A percentile compares a stretch with the other conserved stretches of the same genome.
These are phyloP conservation scores for Hericium alpestre DNA, from an alignment of 768 basidiomycete genomes.

Conservation along the genomic window DNA sequence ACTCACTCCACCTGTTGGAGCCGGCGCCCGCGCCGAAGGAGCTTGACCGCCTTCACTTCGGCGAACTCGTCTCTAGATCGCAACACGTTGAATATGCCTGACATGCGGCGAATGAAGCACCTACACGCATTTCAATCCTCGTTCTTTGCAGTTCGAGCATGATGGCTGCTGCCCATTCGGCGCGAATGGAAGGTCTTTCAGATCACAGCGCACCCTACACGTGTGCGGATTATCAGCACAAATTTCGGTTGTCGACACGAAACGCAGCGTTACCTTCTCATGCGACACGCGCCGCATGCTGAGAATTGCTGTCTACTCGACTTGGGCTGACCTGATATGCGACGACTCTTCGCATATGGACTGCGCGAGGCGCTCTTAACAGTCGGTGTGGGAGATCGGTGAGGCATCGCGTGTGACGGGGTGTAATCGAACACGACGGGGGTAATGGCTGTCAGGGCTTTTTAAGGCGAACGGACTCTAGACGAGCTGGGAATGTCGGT, in stretches of 20 bases:
- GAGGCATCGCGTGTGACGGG: slow-evolving; percentile 9
- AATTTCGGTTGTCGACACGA: slow-evolving; percentile 3
- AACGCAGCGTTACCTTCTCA: slow-evolving; percentile 50
- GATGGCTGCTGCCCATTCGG: slow-evolving; percentile 32
- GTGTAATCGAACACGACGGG: neutral
- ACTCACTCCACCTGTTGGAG: slow-evolving; percentile 79
- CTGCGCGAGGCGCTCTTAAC: slow-evolving; percentile 17
- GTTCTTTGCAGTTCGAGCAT: slow-evolving; percentile 86
- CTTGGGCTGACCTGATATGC: slow-evolving; percentile 41
- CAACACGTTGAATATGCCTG: slow-evolving; percentile 5
- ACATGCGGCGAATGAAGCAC: slow-evolving; percentile 23
- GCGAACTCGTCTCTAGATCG: slow-evolving; percentile 75
- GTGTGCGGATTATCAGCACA: neutral
- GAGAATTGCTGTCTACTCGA: slow-evolving; percentile 78
- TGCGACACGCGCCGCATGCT: slow-evolving; percentile 90
- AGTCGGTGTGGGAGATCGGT: slow-evolving; percentile 17
- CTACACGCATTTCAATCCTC: slow-evolving; percentile 88
- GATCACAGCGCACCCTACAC: slow-evolving; percentile 80
- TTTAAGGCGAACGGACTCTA: no score
- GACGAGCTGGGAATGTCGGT: slow-evolving; percentile 2
- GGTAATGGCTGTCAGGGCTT: no score
- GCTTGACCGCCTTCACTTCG: slow-evolving; percentile 82
- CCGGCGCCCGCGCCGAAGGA: slow-evolving; percentile 67
- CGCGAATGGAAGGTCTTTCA: slow-evolving; percentile 66
- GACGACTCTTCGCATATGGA: slow-evolving; percentile 13